These are phyloP conservation scores for Mycena galopus DNA, from an alignment of 768 basidiomycete species.

Conservation along the genomic window DNA sequence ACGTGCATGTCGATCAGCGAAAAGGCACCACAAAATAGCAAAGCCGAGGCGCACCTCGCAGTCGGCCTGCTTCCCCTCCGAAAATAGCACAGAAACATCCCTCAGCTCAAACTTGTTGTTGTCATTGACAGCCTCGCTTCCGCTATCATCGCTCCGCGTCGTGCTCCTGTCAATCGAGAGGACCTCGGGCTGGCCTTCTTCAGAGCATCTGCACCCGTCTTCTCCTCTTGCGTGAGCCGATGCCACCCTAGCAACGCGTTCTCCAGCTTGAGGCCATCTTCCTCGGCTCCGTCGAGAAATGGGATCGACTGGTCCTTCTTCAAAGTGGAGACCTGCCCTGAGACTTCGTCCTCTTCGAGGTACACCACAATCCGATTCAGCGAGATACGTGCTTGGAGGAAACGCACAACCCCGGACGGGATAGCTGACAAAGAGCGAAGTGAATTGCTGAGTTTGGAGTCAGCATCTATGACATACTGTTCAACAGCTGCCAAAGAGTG, in stretches of 20 bases:
- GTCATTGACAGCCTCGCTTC: background rate
- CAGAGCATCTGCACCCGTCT: background rate
- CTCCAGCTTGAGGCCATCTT: conserved; percentile 66
- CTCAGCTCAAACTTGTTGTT: conserved; percentile 75
- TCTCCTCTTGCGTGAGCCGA: conserved; percentile 47
- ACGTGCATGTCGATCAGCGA: no score
- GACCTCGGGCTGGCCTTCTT: background rate
- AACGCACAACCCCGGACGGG: conserved; percentile 82
- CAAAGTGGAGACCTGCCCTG: conserved; percentile 64
- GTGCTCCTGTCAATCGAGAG: background rate
- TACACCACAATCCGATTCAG: conserved; percentile 79
- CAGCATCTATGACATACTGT: conserved; percentile 22
- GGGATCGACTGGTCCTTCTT: conserved; percentile 61
- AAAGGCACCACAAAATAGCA: no score
- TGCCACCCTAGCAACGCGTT: conserved; percentile 76
- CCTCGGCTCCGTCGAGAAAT: conserved; percentile 41
- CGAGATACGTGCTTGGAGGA: conserved; percentile 78
- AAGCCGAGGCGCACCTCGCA: conserved; percentile 59
- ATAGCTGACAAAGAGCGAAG: conserved; percentile 56
- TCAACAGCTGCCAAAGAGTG: conserved; percentile 76
- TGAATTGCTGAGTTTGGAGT: no score
- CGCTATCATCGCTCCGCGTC: background rate
- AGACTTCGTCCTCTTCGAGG: conserved; percentile 78
- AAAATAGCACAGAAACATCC: conserved; percentile 79
- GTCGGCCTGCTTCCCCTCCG: conserved; percentile 81